Conservation (phyloP, 164 flowering plant species). For the Protea cynaroides region DNA sequence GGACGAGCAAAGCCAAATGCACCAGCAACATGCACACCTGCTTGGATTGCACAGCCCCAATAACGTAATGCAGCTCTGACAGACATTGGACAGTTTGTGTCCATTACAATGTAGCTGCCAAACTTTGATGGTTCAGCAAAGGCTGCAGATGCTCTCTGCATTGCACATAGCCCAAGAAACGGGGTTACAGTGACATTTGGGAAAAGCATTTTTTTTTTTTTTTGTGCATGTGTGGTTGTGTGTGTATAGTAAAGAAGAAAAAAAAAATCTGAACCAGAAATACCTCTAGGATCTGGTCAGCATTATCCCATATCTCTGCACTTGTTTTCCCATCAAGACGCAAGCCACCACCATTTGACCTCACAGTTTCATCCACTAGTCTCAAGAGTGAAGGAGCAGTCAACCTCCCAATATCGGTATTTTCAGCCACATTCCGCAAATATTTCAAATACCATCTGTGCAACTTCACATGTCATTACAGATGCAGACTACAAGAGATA, state of each 20-base stretch:
- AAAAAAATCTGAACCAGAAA: not conserved
- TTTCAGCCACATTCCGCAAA: conserved; percentile 68
- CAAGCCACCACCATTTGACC: conserved; percentile 29
- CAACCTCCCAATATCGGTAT: conserved; percentile 84
- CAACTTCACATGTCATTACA: conserved; percentile 8
- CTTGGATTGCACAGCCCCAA: conserved; percentile 93
- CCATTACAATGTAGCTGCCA: conserved; percentile 34
- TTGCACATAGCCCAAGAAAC: conserved; percentile 6
- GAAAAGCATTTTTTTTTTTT: too few species aligned
- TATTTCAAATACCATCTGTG: conserved; percentile 81
- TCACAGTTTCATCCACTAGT: conserved; percentile 63
- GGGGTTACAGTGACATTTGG: not conserved
- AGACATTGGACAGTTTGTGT: conserved; percentile 13
- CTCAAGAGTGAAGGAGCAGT: conserved; percentile 75
- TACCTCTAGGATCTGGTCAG: conserved; percentile 67
- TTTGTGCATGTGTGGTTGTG: too few species aligned
- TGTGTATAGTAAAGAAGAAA: not conserved
- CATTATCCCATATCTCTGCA: conserved; percentile 65
- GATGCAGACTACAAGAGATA: conserved; percentile 2
- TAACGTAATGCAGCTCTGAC: conserved; percentile 56
- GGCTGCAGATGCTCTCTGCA: conserved; percentile 67
- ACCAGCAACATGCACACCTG: conserved; percentile 77
- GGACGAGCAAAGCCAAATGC: conserved; percentile 44
- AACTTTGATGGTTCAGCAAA: conserved; percentile 50
- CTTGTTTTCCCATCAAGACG: conserved; percentile 46